Base-by-base conservation (phyloP, 208 protist species). In the Leptomonas pyrrhocoris region DNA sequence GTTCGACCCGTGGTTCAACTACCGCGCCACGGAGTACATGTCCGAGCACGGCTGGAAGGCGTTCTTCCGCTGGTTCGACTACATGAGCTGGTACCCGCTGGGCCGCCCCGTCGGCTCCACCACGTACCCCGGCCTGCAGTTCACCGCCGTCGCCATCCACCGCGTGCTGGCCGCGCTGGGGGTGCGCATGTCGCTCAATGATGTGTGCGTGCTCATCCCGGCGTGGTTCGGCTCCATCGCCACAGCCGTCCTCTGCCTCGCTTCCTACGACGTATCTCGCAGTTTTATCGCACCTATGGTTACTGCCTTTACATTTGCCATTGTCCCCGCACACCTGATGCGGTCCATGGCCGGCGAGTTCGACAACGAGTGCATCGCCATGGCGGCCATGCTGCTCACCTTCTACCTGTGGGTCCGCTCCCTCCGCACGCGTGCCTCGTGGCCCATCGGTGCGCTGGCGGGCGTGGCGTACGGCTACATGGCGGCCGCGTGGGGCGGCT, bases 31-130 rank as follows among this genome's bases (percentile, higher is more conserved):
- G 38, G 55, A 98, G 83, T 97, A 98, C 75, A 82, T 98, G 30
- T 83, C 73, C 27, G 73, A 92, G 28, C 73, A 99, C 69, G 98
- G 98, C 67, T 97, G 94, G 72, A 83, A 90, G 50, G 87, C 98
- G 49, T 99, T 99, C 85, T 90, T 97, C 70, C 98, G 98, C 85
- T 99, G 98, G 98, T 99, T 99, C 74, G 98, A 99, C 89, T 89
- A 98, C 62, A 86, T 84, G 64, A 86, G 89, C 51, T 99, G 98
- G 98, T 99, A 99, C 82, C 98, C 98, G 63, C 84, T 99, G n/a
- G 98, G 98, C 40, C 83, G 98, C 46, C 97, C 97, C 50, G 97
- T 99, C 34, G 98, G 98, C 77, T 89, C 88, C 60, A 99, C 98
- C 45, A 92, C 98, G 30, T 99, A 99, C 83, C 98, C 98, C 27